Base-by-base conservation (phyloP, 2,329 filamentous ascomycete genomes). In the Ambrosiella cleistominuta region DNA sequence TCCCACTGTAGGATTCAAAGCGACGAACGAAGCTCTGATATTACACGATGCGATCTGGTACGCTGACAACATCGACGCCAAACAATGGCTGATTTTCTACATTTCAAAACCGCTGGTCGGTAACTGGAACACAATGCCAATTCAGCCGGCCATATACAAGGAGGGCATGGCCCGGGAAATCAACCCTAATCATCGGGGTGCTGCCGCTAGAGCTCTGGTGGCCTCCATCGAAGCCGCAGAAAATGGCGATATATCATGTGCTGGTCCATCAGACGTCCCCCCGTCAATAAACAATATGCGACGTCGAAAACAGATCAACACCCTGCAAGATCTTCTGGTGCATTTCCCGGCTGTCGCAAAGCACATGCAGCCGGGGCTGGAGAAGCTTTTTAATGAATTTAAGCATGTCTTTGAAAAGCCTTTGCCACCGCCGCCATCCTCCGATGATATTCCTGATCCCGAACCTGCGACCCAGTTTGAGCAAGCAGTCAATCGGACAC, bases 1-100 rank as follows among this genome's bases (percentile, higher is more conserved):
- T 38, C 35, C 8, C 38, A 49, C 5, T 40, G 15, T 63, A 94
- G 88, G 90, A 56, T 98, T 97, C 77, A 95, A 93, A 72, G 82
- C 82, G 39, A 75, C 96, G 62, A 89, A 88, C 63, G 93, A 97
- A 68, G 88, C 90, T 38, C 89, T 93, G 67, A 74, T 97, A 39
- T 74, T 96, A 59, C 80, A 80, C 66, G 94, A 98, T 69, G 76
- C 79, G 42, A 79, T 95, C 44, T 97, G 88, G 78, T 95, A 94
- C 66, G 84, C 88, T 54, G 88, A 96, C 66, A 82, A 81, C n/a
- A 79, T 87, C 65, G 91, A 97, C 65, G 84, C 88, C 12, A 85
- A 89, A 64, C 88, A 90, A 77, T 98, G 93, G 89, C 81, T 98
- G 49, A 78, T 98, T 61, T 97, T 97, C 76, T 96, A 90, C 70